Base-by-base conservation (phyloP, 78 protist genomes). In the Speleostelium caveatum region DNA sequence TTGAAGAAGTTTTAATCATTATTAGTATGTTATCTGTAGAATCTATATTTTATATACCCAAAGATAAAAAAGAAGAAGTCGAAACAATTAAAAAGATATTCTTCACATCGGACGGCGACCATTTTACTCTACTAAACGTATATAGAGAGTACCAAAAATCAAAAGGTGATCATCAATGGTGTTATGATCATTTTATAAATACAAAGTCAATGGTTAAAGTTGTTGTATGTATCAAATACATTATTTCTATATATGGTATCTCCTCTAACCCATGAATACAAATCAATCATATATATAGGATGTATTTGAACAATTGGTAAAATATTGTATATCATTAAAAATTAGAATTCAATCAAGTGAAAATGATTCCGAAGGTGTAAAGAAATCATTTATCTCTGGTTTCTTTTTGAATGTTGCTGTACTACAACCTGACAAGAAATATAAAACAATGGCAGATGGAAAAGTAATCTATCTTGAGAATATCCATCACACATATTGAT, bases 81-180 rank as follows among this genome's bases (percentile, higher is more conserved):
- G 86, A 78, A 30, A 74, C 32, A 22, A 56, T 86, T 28, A 77
- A 76, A 30, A 66, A 55, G 56, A 73, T 86, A 26, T 92, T 92
- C 68, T 73, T 73, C 39, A 83, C 95, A n/a, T 69, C 92, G 14
- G 95, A 92, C 1, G 95, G 95, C 41, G 95, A 92, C 35, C 95
- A 92, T 61, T 26, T 92, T 0, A 85, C 92, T 4, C 36, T 65
- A 0, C 51, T 92, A 33, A 69, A 67, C 33, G 86, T 92, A 21
- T 92, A 75, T 60, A 79, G 90, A 51, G 89, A 92, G 42, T 92
- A 42, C 30, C 79, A 73, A 68, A 67, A 42, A 33, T 73, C 73
- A 4, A 68, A 73, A 22, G 73, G 75, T 14, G 42, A 49, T 19
- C 10, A 10, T 16, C 87, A 74, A 51, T 92, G 95, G 95, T 80